phyloP scores from a whole-genome alignment of 257 asterid genomes.

The Solanum commersonii region DNA sequence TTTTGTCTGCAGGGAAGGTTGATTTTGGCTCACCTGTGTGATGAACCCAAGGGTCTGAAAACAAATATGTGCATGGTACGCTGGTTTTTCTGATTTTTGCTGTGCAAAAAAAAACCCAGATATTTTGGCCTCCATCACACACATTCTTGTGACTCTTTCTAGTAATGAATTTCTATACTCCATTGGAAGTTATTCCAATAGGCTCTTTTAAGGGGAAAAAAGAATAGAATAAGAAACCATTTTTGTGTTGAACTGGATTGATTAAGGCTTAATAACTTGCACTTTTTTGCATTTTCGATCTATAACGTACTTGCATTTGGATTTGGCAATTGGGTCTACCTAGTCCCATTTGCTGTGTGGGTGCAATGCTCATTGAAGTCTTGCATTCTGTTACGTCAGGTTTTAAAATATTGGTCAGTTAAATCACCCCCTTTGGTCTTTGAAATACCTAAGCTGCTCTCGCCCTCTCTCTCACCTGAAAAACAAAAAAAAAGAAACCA shows the following conservation, averaged over 20 bases:
- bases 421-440: neutral
- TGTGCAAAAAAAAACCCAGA: neutral
- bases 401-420: neutral
- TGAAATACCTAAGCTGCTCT: neutral
- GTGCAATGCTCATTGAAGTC: neutral
- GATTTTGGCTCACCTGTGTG: conserved; percentile 88
- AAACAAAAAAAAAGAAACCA: neutral
- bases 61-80: conserved; percentile 94
- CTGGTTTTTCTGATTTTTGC: conserved; percentile 8
- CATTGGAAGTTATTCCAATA: neutral
- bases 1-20: conserved; percentile 71
- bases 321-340: neutral
- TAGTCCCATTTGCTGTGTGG: neutral
- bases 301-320: neutral
- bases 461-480: neutral
- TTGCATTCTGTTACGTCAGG: neutral
- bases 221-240: neutral
- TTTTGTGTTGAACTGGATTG: neutral
- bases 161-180: neutral
- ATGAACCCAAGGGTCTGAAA: conserved; percentile 96
- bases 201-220: neutral
- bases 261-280: neutral
- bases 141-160: neutral
- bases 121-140: neutral
- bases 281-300: neutral